Evolutionary conservation across 75 land plant genomes (phyloP), one percentile per base, ranked within the genome.

Genomic region (Cryptomeria japonica): DNA sequence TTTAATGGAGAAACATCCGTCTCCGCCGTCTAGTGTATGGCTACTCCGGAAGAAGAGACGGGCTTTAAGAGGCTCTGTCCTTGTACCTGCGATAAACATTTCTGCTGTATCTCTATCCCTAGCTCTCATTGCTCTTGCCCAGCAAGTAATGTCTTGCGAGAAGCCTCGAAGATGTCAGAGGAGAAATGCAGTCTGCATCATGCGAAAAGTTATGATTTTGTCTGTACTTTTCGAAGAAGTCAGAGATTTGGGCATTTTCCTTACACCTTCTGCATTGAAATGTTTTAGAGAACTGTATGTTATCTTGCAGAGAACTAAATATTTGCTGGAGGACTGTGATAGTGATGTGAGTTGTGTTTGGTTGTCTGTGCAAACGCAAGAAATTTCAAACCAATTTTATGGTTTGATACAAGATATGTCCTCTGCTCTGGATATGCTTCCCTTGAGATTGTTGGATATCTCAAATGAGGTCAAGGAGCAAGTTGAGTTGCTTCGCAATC

Each of bases 281-380:
- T 77, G 90, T 80, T 90, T 97, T 85, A 91, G 94, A 25, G 97
- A 97, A 86, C 92, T 97, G 37, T 91, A 95, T 85, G 56, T 92
- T 41, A 36, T 89, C 13, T 87, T 97, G 53, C 97, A 94, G 86
- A 91, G 93, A 86, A 18, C 93, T 2, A 89, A 86, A 32, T 83
- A 88, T 79, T 82, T 96, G 84, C 49, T 96, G 18, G 91, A 91
- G 51, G 98, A 94, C 72, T 95, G 96, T 91, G 75, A n/a, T 8
- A 37, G 80, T 8, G 90, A 91, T 34, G 93, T 89, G 15, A 92
- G 96, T 37, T 16, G 88, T 77, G 22, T 96, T 6, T 93, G 95
- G 96, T 64, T 93, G 19, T 80, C 95, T 39, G 87, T 95, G 92
- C 90, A 91, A 34, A 88, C 92, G 28, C 84, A 89, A n/a, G 37